phyloP scores from a whole-genome alignment of 1,139 yeast genomes.

The Entelexis sorbosivorans region DNA sequence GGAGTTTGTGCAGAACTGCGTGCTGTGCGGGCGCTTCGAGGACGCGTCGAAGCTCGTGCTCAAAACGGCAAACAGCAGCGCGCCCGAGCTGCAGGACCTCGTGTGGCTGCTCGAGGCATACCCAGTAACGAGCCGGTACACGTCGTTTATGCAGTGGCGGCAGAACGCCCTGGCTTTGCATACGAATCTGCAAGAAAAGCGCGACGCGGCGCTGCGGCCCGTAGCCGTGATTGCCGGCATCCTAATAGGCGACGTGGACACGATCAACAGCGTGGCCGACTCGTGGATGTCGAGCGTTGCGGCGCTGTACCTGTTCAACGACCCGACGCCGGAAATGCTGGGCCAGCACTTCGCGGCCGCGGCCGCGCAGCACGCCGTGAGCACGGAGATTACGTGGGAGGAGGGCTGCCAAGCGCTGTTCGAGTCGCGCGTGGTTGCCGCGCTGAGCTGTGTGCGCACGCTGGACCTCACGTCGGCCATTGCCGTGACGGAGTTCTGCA shows the following conservation, averaged over 20 bases:
- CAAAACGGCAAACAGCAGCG: not conserved
- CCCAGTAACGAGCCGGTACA: slow-evolving; percentile 8
- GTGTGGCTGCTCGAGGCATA: slow-evolving; percentile 11
- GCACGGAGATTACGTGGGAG: slow-evolving; percentile 38
- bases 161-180: slow-evolving; percentile 14
- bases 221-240: slow-evolving; percentile 5
- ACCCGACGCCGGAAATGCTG: slow-evolving; percentile 41
- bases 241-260: slow-evolving; percentile 43
- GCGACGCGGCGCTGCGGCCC: not conserved
- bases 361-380: slow-evolving; percentile 28
- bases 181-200: not conserved
- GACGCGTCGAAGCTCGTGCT: slow-evolving; percentile 8
- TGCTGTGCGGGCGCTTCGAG: slow-evolving; percentile 9
- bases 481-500: slow-evolving; percentile 19
- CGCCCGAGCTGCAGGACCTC: not conserved
- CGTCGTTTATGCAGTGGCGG: slow-evolving; percentile 18
- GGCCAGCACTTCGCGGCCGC: slow-evolving; percentile 35
- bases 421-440: slow-evolving; percentile 46
- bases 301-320: slow-evolving; percentile 52
- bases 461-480: slow-evolving; percentile 18
- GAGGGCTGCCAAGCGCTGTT: slow-evolving; percentile 49
- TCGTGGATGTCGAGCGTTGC: slow-evolving; percentile 65
- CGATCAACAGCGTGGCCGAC: slow-evolving; percentile 42
- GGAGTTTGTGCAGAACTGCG: slow-evolving; percentile 9
- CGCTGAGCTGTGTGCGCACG: slow-evolving; percentile 14